Conservation (phyloP, 2,329 filamentous ascomycete genomes). For the Harringtonia aguacate region DNA sequence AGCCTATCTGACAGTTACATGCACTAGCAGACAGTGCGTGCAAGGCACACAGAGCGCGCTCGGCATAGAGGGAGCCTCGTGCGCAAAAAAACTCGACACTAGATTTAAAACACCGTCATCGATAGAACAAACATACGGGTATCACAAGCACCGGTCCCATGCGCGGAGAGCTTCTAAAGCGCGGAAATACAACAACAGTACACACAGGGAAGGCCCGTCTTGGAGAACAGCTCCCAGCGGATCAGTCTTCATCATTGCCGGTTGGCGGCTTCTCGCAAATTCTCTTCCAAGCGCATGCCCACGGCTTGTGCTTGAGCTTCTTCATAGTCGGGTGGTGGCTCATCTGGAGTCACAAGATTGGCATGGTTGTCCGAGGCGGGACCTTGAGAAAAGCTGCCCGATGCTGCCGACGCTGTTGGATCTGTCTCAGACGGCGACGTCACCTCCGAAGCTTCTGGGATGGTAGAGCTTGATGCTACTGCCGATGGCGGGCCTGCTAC, state of each 20-base stretch:
- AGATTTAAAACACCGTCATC: not conserved
- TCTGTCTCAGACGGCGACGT: not conserved
- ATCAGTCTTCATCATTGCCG: constrained; percentile 25
- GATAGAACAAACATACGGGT: constrained; percentile 4
- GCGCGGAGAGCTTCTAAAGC: not conserved
- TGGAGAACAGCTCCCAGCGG: too few relatives aligned
- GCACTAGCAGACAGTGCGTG: too few relatives aligned
- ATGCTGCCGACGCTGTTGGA: constrained; percentile 2
- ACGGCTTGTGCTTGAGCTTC: constrained; percentile 70
- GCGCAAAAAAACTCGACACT: too few relatives aligned
- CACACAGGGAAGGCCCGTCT: too few relatives aligned
- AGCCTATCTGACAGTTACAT: too few relatives aligned
- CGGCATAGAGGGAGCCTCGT: too few relatives aligned
- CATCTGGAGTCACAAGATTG: constrained; percentile 41
- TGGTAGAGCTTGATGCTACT: not conserved
- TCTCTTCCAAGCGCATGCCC: constrained; percentile 51
- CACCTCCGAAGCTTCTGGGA: not conserved
- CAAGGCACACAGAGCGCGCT: too few relatives aligned
- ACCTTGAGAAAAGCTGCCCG: not conserved
- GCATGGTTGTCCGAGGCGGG: not conserved
- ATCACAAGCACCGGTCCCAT: constrained; percentile 6
- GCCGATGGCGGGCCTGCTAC: not conserved
- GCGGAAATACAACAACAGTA: not conserved
- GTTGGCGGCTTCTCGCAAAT: constrained; percentile 64
- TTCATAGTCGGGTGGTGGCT: constrained; percentile 85